These are phyloP conservation scores for Ormosia emarginata DNA, from an alignment of 306 rosid species.

Conservation along the genomic window DNA sequence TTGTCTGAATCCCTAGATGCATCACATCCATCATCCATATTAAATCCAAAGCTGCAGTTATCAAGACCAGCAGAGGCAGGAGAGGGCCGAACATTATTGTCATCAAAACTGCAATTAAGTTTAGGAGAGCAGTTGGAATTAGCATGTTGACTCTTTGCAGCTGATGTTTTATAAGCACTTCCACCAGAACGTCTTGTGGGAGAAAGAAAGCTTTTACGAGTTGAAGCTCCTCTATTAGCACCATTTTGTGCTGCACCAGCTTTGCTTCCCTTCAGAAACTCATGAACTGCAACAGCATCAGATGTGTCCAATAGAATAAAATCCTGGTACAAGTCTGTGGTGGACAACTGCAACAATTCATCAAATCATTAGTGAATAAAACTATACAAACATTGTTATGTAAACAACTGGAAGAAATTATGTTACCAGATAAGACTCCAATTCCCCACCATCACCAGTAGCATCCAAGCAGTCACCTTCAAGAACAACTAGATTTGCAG, in stretches of 20 bases:
- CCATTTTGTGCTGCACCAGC: conserved; percentile 43
- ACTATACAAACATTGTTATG: neutral
- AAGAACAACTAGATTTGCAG: conserved; percentile 87
- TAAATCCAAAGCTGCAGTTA: conserved; percentile 36
- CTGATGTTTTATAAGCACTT: conserved; percentile 47
- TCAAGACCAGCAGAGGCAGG: conserved; percentile 43
- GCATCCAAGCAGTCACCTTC: conserved; percentile 96
- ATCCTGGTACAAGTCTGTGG: conserved; percentile 67
- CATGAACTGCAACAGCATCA: conserved; percentile 68
- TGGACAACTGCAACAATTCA: conserved; percentile 69
- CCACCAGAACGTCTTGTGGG: conserved; percentile 61
- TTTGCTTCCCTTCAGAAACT: conserved; percentile 51
- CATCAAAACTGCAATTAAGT: conserved; percentile 33
- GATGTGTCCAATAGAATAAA: conserved; percentile 81
- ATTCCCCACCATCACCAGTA: conserved; percentile 80
- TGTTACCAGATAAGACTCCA: conserved; percentile 88
- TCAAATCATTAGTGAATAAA: conserved; percentile 10
- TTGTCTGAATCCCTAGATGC: conserved; percentile 44
- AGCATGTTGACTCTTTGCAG: conserved; percentile 50
- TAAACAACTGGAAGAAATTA: conserved; percentile 32
- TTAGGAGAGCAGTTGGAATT: conserved; percentile 42
- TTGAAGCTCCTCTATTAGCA: conserved; percentile 47
- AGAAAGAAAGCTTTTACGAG: conserved; percentile 55
- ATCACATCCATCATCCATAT: conserved; percentile 55
- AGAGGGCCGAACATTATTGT: conserved; percentile 35